A percentile compares a stretch with the other conserved stretches of the same genome.
Conservation (phyloP, 2,329 filamentous ascomycete genomes). For the Colletotrichum shisoi region DNA sequence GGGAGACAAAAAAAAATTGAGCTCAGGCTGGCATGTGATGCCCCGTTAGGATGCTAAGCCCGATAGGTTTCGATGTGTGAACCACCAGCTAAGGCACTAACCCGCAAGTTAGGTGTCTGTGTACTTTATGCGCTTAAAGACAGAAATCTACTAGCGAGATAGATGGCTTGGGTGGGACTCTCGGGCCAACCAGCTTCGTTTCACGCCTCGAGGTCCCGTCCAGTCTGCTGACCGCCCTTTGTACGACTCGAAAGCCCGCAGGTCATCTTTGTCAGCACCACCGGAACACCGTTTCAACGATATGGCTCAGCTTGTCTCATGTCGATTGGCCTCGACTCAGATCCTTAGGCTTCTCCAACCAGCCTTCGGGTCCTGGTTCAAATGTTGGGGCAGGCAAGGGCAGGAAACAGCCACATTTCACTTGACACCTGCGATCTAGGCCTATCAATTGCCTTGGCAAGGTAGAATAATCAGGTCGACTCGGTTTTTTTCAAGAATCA, state of each 20-base stretch:
- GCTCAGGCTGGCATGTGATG: slow-evolving; percentile 40
- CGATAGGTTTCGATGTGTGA: neutral
- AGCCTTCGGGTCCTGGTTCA: neutral
- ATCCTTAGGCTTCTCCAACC: neutral
- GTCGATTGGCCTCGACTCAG: slow-evolving; percentile 16
- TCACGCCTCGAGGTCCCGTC: neutral
- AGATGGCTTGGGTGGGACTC: neutral
- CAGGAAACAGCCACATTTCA: neutral
- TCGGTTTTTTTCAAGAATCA: neutral
- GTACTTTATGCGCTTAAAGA: no score
- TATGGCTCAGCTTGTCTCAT: slow-evolving; percentile 31
- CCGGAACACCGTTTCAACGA: slow-evolving; percentile 19
- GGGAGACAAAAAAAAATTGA: neutral
- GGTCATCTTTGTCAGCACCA: neutral
- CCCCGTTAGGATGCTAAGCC: slow-evolving; percentile 33
- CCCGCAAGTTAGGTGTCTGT: neutral
- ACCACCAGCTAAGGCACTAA: slow-evolving; percentile 6
- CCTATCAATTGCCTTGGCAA: neutral
- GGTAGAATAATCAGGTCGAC: slow-evolving; percentile 6
- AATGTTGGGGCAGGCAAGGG: slow-evolving; percentile 26
- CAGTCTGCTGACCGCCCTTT: slow-evolving; percentile 21
- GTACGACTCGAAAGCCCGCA: neutral
- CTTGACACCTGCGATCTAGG: neutral
- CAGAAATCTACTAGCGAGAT: neutral
- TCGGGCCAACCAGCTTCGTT: slow-evolving; percentile 3